Conservation (phyloP, 306 rosid genomes). For the Acacia acuminata region DNA sequence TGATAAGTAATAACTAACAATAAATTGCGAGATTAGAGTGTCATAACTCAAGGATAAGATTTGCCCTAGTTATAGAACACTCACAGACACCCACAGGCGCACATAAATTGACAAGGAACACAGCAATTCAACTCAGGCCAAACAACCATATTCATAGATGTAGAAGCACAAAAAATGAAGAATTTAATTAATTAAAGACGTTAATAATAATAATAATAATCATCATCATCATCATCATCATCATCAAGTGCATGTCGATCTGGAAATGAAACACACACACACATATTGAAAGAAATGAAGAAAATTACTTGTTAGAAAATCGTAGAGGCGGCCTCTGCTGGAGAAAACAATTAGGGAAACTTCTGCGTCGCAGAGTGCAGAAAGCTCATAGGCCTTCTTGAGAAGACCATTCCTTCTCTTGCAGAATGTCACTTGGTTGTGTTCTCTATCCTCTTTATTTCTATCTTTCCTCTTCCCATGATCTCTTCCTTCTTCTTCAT, state of each 20-base stretch:
- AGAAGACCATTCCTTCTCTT: slow-evolving; percentile 15
- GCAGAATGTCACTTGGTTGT: slow-evolving; percentile 3
- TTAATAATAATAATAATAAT: not conserved
- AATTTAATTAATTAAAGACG: no score
- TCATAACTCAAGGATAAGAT: not conserved
- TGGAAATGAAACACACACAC: not conserved
- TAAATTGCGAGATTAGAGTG: not conserved
- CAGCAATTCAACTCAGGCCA: not conserved
- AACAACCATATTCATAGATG: not conserved
- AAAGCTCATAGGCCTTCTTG: slow-evolving; percentile 12
- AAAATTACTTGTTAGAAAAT: not conserved
- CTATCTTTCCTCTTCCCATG: slow-evolving; percentile 11
- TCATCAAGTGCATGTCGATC: no score
- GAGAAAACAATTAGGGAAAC: slow-evolving; percentile 11
- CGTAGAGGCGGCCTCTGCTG: slow-evolving; percentile 6
- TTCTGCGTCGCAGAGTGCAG: not conserved
- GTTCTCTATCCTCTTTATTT: slow-evolving; percentile 11
- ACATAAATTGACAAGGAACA: not conserved
- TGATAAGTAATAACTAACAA: no score
- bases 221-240: no score
- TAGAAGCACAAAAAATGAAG: not conserved
- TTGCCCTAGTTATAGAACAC: not conserved
- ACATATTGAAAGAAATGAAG: not conserved
- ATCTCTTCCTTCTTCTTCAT: not conserved
- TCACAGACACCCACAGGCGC: not conserved